Evolutionary conservation across 345 rosid genomes (phyloP).

Genomic region (Populus davidiana): DNA sequence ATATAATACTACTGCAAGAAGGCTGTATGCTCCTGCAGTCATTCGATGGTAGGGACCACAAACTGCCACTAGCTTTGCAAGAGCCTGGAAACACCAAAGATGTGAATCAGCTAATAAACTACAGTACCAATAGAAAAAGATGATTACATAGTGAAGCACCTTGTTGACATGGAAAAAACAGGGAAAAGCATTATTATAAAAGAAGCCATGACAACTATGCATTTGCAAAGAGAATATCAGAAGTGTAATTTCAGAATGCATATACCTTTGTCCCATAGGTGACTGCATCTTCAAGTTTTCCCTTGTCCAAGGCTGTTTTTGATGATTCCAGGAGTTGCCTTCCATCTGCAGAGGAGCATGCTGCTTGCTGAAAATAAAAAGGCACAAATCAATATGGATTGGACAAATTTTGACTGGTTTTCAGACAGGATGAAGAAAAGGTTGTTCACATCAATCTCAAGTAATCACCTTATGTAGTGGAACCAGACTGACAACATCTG

Average conservation of each 20-base stretch:
- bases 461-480: slow-evolving; percentile 88
- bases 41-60: slow-evolving; percentile 98
- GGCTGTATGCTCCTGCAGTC: slow-evolving; percentile 99
- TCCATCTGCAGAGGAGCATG: slow-evolving; percentile 99
- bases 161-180: background rate
- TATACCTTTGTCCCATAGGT: slow-evolving; percentile 90
- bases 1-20: slow-evolving; percentile 95
- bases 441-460: background rate
- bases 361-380: slow-evolving; percentile 80
- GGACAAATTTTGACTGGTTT: slow-evolving; percentile 6
- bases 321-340: slow-evolving; percentile 97
- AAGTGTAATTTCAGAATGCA: slow-evolving; percentile 7
- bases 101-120: slow-evolving; percentile 10
- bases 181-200: background rate
- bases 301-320: slow-evolving; percentile 96
- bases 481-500: slow-evolving; percentile 83
- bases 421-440: slow-evolving; percentile 12
- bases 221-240: slow-evolving; percentile 4
- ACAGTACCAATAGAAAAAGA: background rate
- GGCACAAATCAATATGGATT: slow-evolving; percentile 8
- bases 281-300: slow-evolving; percentile 99
- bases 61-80: slow-evolving; percentile 93
- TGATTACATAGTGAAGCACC: slow-evolving; percentile 1
- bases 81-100: slow-evolving; percentile 57
- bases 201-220: slow-evolving; percentile 6